Evolutionary conservation across 176 grass and related monocot genomes (phyloP), one percentile per base, ranked within the genome.

Genomic region (Oryza glumipatula): DNA sequence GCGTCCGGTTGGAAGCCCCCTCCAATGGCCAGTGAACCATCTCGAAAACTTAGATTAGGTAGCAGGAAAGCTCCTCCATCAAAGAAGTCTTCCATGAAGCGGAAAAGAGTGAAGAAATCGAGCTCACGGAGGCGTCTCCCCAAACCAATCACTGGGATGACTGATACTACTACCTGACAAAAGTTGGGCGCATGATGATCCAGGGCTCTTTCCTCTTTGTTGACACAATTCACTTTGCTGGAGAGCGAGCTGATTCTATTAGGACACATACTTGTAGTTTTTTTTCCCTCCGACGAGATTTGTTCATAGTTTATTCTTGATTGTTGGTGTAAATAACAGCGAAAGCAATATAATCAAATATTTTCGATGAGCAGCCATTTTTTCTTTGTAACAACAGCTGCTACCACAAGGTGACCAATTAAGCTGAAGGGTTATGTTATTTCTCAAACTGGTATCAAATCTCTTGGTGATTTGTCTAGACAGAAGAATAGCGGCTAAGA

Each of bases 41-140:
- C 83, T 2, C 78, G 85, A 71, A 88, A 83, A 30, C 54, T 87
- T 11, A 64, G 54, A 6, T 47, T 58, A 17, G 88, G 81, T 14
- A 84, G 65, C 78, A 76, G 67, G 19, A 95, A 83, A 85, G 21
- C 86, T 72, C 83, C 85, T 41, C 87, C 88, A 14, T 90, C 85
- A 6, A 94, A 84, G 79, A 91, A 89, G 74, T 65, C 86, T 28
- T 60, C 80, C 5, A 45, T 86, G 73, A 98, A 85, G 86, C 93
- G 84, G 54, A 87, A 84, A 39, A 98, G 86, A 68, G 88, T 83
- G 64, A 97, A 86, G 81, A 97, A 87, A 91, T 86, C 95, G 16
- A 87, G 86, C 80, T 90, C 88, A 11, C 81, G 88, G 9, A 76
- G 90, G 64, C 92, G 81, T n/a, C 52, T 46, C 16, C 80, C 76